A percentile compares a stretch with the other conserved stretches of the same genome.
Conservation (phyloP, 495 filamentous ascomycete genomes). For the Penicillium canariense region DNA sequence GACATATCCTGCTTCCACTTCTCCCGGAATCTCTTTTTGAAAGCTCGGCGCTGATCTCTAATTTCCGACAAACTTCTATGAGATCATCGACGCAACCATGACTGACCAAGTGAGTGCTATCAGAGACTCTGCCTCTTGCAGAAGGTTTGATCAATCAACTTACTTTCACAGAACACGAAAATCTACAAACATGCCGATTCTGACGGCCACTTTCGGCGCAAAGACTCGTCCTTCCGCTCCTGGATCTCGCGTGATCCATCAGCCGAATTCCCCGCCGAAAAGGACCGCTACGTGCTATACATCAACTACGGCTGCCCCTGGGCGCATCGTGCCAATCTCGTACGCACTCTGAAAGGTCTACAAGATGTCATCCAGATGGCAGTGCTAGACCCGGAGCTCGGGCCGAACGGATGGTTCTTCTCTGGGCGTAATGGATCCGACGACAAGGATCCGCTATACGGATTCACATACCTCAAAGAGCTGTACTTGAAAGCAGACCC, state of each 20-base stretch:
- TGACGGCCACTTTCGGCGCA: conserved; percentile 52
- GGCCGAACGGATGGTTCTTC: conserved; percentile 71
- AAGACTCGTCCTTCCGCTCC: conserved; percentile 47
- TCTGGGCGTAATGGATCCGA: conserved; percentile 56
- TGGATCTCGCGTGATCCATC: conserved; percentile 50
- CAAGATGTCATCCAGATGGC: conserved; percentile 69
- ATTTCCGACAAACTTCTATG: not conserved
- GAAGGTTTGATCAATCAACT: not conserved
- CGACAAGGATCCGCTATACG: conserved; percentile 59
- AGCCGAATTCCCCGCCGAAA: conserved; percentile 68
- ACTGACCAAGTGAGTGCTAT: conserved; percentile 3
- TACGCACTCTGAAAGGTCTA: conserved; percentile 75
- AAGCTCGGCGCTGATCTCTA: too few species aligned
- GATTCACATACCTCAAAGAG: conserved; percentile 62
- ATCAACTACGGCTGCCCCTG: conserved; percentile 76
- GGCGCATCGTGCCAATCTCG: conserved; percentile 77
- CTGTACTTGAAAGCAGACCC: conserved; percentile 70
- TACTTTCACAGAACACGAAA: conserved; percentile 12
- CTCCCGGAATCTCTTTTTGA: not conserved
- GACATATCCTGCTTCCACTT: not conserved
- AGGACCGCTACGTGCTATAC: conserved; percentile 77
- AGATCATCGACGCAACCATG: conserved; percentile 3
- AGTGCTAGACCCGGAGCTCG: conserved; percentile 65
- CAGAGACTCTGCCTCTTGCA: not conserved
- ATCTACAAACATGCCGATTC: conserved; percentile 40